Base-by-base conservation (phyloP, 2,329 filamentous ascomycete genomes). In the Colletotrichum ledebouriae region DNA sequence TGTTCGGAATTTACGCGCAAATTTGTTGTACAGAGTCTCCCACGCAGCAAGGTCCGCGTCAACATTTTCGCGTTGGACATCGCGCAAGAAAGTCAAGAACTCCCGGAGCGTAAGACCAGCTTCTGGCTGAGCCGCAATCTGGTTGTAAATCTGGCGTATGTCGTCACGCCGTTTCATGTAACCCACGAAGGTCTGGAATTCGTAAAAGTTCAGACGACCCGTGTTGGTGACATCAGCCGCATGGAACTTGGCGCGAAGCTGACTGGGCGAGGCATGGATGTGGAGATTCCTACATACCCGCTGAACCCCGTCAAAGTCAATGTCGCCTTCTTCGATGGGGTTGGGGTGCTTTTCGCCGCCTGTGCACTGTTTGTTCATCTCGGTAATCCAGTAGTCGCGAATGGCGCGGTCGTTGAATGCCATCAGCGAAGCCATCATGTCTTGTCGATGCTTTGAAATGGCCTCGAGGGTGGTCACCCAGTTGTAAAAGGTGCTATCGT, bases 341-440 rank as follows among this genome's bases (percentile, higher is more conserved):
- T 79, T 81, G 4, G 83, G 81, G 12, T 81, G 77, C 59, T 77
- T 80, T 6, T 85, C 86, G 25, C 65, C 65, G 10, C 47, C 47
- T 11, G 85, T 83, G 71, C 87, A 89, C 63, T 91, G 86, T 75
- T 90, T 90, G 34, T 86, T 84, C 89, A 97, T 96, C 77, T 97
- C 94, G 50, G 87, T 89, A 70, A 90, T 88, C 96, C 96, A 99
- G 79, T 97, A 94, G 53, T 89, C 87, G 62, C 90, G 89, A 59
- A 98, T 88, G 55, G 93, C 94, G 72, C 91, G 91, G 75, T 97
- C 90, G 72, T 92, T 90, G 76, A 94, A 97, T 5, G 93, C 90
- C 78, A 95, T 93, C 65, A 99, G 82, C 6, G 94, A 96, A 12
- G 93, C 90, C 92, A 98, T 97, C 74, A 96, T 87, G 62, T 94